A percentile compares a stretch with the other conserved stretches of the same genome.
These are phyloP conservation scores for Capsicum pubescens DNA, from an alignment of 257 asterid species.

Conservation along the genomic window DNA sequence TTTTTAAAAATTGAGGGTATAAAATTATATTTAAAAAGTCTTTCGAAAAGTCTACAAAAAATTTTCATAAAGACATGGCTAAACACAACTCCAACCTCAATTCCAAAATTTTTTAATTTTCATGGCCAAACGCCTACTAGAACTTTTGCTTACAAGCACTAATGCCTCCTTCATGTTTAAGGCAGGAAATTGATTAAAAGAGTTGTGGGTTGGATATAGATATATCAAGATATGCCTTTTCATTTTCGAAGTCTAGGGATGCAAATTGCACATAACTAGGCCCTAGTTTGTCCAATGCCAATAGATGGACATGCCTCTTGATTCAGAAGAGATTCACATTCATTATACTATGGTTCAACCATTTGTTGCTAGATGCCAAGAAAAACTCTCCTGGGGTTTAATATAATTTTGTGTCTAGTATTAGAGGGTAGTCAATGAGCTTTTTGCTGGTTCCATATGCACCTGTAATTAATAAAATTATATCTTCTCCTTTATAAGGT, in stretches of 20 bases:
- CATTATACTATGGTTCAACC: constrained; percentile 2
- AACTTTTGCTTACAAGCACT: background rate
- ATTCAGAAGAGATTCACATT: background rate
- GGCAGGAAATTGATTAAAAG: background rate
- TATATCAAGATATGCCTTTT: background rate
- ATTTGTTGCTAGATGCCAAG: background rate
- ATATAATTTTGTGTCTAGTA: background rate
- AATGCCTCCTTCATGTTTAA: background rate
- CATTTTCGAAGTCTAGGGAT: background rate
- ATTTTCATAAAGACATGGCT: no score
- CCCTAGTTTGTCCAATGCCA: background rate
- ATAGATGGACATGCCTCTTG: background rate
- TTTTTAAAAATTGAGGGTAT: no score
- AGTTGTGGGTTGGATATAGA: background rate
- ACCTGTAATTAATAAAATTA: constrained; percentile 1
- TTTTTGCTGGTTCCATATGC: constrained; percentile 11
- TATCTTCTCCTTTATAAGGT: background rate
- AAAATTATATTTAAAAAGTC: no score
- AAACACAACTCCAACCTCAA: no score
- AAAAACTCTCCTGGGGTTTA: background rate
- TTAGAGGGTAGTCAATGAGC: background rate
- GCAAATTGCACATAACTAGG: constrained; percentile 5
- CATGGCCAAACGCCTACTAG: no score
- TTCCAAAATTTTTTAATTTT: no score
- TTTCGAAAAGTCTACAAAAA: no score